A percentile compares a stretch with the other conserved stretches of the same genome.
phyloP scores from a whole-genome alignment of 2,329 filamentous ascomycete genomes.

The Neocatenulostroma microsporum region DNA sequence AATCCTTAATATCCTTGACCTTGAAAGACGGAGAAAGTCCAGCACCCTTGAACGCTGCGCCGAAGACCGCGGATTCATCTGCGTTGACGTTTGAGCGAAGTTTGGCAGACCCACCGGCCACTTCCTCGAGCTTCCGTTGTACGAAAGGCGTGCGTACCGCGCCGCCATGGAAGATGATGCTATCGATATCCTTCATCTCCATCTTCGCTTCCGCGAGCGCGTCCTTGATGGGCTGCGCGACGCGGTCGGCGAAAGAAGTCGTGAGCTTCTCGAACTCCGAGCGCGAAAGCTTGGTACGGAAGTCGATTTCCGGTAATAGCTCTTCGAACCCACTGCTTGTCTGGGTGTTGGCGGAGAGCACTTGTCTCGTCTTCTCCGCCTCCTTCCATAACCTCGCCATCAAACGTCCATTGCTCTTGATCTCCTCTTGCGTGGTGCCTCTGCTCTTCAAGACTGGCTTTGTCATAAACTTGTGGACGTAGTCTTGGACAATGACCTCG shows the following conservation, averaged over 20 bases:
- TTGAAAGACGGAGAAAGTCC: constrained; percentile 90
- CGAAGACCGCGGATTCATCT: constrained; percentile 92
- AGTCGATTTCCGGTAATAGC: constrained; percentile 84
- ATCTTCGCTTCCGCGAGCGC: constrained; percentile 69
- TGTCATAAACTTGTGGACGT: constrained; percentile 70
- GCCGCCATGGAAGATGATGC: constrained; percentile 88
- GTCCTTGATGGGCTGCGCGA: constrained; percentile 61
- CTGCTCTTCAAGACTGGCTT: constrained; percentile 56
- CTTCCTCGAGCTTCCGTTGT: constrained; percentile 74
- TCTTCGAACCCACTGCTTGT: constrained; percentile 76
- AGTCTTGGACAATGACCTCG: constrained; percentile 78
- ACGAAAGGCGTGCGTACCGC: constrained; percentile 88
- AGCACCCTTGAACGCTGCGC: constrained; percentile 88
- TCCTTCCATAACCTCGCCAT: constrained; percentile 91
- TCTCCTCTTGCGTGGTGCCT: constrained; percentile 52
- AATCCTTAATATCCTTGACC: constrained; percentile 88
- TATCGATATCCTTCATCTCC: constrained; percentile 68
- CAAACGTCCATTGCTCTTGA: constrained; percentile 71
- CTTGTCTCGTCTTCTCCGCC: constrained; percentile 74
- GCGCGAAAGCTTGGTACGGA: constrained; percentile 81
- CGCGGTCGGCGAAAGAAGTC: constrained; percentile 57
- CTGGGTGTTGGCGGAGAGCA: constrained; percentile 87
- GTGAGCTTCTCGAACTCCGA: constrained; percentile 74
- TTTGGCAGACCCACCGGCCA: constrained; percentile 65
- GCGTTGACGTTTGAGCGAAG: constrained; percentile 92